Conservation (phyloP, 78 protist species). For the Cavenderia fasciculata region DNA sequence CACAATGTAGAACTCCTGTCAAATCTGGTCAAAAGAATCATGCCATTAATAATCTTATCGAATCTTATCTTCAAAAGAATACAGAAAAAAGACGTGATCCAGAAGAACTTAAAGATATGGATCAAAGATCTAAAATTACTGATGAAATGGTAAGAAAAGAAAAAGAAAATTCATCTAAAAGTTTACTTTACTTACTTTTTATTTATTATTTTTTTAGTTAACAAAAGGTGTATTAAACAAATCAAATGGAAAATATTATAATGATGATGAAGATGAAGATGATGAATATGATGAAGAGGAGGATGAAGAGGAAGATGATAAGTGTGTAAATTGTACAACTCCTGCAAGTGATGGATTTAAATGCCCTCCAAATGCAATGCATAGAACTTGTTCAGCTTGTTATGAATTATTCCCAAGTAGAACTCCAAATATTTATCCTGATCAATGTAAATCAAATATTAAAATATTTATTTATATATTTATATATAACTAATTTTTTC, state of each 20-base stretch:
- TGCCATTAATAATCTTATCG: slow-evolving; percentile 68
- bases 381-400: slow-evolving; percentile 7
- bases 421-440: neutral
- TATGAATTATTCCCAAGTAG: slow-evolving; percentile 5
- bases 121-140: slow-evolving; percentile 26
- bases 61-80: slow-evolving; percentile 22
- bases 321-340: slow-evolving; percentile 26
- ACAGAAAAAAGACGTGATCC: slow-evolving; percentile 47
- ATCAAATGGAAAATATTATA: neutral
- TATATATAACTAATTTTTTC: neutral
- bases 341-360: slow-evolving; percentile 24
- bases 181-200: too few relatives aligned
- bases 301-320: slow-evolving; percentile 4
- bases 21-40: slow-evolving; percentile 56
- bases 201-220: neutral
- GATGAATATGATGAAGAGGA: slow-evolving; percentile 32
- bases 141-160: slow-evolving; percentile 51
- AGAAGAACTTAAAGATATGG: slow-evolving; percentile 56
- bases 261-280: slow-evolving; percentile 48
- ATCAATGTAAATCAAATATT: neutral
- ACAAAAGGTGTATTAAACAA: slow-evolving; percentile 8
- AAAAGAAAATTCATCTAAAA: too few relatives aligned
- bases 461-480: too few relatives aligned
- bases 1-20: slow-evolving; percentile 57
- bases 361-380: slow-evolving; percentile 33